Evolutionary conservation across 2,329 filamentous ascomycete species (phyloP).

Genomic region (Dendrostoma leiphaemia): DNA sequence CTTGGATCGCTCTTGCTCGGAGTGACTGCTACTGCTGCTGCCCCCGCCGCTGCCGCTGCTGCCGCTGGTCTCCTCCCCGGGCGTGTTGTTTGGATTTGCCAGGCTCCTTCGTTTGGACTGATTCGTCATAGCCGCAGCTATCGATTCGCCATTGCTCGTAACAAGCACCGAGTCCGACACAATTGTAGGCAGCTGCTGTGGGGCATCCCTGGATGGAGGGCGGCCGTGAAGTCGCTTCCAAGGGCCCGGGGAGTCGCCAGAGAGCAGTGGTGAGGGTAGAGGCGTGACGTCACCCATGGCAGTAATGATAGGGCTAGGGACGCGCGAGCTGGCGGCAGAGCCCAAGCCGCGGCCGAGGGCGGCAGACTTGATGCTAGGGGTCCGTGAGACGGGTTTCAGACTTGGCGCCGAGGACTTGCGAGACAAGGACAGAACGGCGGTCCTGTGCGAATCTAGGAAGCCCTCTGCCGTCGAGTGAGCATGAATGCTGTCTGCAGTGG

Average conservation of each 20-base stretch:
- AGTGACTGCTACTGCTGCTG: conserved; percentile 23
- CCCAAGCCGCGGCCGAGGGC: conserved; percentile 49
- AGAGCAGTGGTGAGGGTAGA: conserved; percentile 71
- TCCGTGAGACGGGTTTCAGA: conserved; percentile 53
- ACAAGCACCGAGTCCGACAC: conserved; percentile 47
- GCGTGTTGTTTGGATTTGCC: not conserved
- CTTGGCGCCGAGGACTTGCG: conserved; percentile 43
- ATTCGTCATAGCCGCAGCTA: conserved; percentile 47
- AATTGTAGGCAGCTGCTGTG: conserved; percentile 30
- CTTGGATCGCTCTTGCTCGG: conserved; percentile 19
- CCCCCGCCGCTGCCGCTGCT: conserved; percentile 7
- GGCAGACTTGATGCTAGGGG: conserved; percentile 58
- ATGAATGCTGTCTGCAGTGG: conserved; percentile 18
- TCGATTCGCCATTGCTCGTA: conserved; percentile 50
- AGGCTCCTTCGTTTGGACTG: conserved; percentile 54
- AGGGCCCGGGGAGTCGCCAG: conserved; percentile 63
- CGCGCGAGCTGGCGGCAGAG: conserved; percentile 62
- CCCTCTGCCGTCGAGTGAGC: conserved; percentile 8
- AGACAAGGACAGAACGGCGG: conserved; percentile 28
- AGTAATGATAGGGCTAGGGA: conserved; percentile 71
- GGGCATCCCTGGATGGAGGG: conserved; percentile 46
- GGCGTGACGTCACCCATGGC: conserved; percentile 79
- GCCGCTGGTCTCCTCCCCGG: conserved; percentile 4
- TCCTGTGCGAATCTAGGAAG: conserved; percentile 23
- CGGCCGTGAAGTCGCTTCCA: conserved; percentile 56